Evolutionary conservation across 768 basidiomycete species (phyloP).

Genomic region (Paxillus ammoniavirescens): DNA sequence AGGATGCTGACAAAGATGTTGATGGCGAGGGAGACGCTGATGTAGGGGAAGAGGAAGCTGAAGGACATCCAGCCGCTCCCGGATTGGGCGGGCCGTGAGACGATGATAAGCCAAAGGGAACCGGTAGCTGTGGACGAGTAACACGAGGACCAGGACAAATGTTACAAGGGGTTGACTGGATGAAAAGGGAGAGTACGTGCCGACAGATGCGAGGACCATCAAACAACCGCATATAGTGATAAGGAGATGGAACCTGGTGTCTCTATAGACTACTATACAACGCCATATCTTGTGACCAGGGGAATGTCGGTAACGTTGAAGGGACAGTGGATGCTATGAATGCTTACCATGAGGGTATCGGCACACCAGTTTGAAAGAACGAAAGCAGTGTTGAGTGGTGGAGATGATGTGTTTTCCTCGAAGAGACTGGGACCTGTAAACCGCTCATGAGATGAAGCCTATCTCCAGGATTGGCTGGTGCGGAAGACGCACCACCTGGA

Average conservation of each 20-base stretch:
- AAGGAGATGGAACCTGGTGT: constrained; percentile 18
- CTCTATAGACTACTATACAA: constrained; percentile 31
- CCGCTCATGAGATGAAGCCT: too few species aligned
- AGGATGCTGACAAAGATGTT: constrained; percentile 31
- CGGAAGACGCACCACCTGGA: constrained; percentile 24
- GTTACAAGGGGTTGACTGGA: background rate
- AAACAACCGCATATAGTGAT: constrained; percentile 17
- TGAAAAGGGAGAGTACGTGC: constrained; percentile 5
- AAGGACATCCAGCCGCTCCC: constrained; percentile 30
- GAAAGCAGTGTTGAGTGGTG: constrained; percentile 29
- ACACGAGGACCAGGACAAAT: background rate
- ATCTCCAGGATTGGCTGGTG: background rate
- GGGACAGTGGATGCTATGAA: background rate
- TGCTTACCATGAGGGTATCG: constrained; percentile 28
- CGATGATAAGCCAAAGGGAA: constrained; percentile 27
- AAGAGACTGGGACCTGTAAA: constrained; percentile 23
- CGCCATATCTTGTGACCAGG: constrained; percentile 26
- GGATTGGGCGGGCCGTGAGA: constrained; percentile 22
- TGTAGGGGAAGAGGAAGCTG: constrained; percentile 30
- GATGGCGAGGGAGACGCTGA: constrained; percentile 32
- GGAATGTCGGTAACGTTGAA: background rate
- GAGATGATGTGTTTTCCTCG: constrained; percentile 24
- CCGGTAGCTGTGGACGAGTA: constrained; percentile 21
- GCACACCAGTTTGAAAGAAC: constrained; percentile 32
- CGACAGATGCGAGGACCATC: constrained; percentile 25